These are phyloP conservation scores for Myochromella boudieri DNA, from an alignment of 768 basidiomycete genomes.

Conservation along the genomic window DNA sequence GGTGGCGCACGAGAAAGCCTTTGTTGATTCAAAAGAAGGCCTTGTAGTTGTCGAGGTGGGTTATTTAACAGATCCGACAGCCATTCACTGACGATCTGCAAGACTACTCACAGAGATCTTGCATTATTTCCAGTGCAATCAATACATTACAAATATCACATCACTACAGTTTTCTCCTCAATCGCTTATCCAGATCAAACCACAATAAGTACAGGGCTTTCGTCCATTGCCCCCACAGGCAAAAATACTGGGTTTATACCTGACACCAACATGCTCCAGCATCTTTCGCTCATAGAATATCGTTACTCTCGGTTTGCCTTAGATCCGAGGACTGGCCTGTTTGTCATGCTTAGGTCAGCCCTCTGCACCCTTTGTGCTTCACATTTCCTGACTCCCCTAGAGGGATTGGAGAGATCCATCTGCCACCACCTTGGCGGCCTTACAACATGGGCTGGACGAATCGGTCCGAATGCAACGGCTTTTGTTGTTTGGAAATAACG, in stretches of 20 bases:
- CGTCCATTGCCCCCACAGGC: conserved; percentile 18
- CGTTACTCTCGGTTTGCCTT: conserved; percentile 90
- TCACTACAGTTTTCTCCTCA: conserved; percentile 76
- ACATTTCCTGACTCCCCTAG: conserved; percentile 3
- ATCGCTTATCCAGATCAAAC: conserved; percentile 28
- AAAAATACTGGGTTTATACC: conserved; percentile 31
- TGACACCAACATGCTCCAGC: conserved; percentile 39
- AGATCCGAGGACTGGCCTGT: conserved; percentile 81
- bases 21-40: conserved; percentile 65
- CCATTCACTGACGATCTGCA: conserved; percentile 22
- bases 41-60: conserved; percentile 90
- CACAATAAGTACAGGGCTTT: conserved; percentile 15
- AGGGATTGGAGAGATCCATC: conserved; percentile 90
- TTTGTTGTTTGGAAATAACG: conserved; percentile 78
- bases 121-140: conserved; percentile 70
- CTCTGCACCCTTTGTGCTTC: too few relatives aligned
- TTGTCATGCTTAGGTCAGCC: conserved; percentile 74
- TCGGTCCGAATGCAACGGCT: conserved; percentile 61
- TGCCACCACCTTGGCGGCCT: conserved; percentile 62
- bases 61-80: conserved; percentile 9
- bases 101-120: conserved; percentile 87
- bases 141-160: conserved; percentile 72
- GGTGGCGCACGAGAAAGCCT: conserved; percentile 82
- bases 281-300: conserved; percentile 79
- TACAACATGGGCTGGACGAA: conserved; percentile 64